phyloP scores from a whole-genome alignment of 352 stramenopile genomes.

The Phytophthora boehmeriae region DNA sequence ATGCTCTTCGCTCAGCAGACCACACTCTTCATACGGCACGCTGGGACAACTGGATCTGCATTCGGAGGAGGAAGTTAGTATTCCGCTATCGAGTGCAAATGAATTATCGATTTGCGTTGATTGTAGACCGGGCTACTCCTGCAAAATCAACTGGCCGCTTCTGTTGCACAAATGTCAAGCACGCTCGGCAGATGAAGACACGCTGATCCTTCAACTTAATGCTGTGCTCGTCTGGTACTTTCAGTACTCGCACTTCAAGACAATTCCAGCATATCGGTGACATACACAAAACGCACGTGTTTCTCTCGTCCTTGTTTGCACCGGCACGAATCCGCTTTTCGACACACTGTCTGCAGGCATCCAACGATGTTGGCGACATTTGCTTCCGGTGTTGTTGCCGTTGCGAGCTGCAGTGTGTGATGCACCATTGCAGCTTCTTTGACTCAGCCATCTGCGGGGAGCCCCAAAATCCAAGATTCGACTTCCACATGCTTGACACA shows the following conservation, averaged over 20 bases:
- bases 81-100: not conserved
- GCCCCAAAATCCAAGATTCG: slow-evolving; percentile 20
- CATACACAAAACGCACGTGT: slow-evolving; percentile 8
- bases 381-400: slow-evolving; percentile 6
- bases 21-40: slow-evolving; percentile 57
- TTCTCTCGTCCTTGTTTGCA: slow-evolving; percentile 7
- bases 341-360: too few relatives aligned
- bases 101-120: not conserved
- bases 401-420: not conserved
- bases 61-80: slow-evolving; percentile 32
- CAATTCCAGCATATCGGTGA: slow-evolving; percentile 15
- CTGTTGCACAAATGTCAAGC: slow-evolving; percentile 1
- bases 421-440: slow-evolving; percentile 34
- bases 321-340: too few relatives aligned
- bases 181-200: slow-evolving; percentile 16
- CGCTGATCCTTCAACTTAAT: not conserved
- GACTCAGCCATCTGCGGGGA: slow-evolving; percentile 13
- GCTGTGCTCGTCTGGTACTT: slow-evolving; percentile 9
- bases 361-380: too few relatives aligned
- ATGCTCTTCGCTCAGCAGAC: slow-evolving; percentile 18
- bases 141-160: too few relatives aligned
- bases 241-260: slow-evolving; percentile 19
- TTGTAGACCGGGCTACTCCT: too few relatives aligned
- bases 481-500: slow-evolving; percentile 21
- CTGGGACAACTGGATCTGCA: slow-evolving; percentile 31